Evolutionary conservation across 1,284 basidiomycete genomes (phyloP).

Genomic region (Malassezia sympodialis): DNA sequence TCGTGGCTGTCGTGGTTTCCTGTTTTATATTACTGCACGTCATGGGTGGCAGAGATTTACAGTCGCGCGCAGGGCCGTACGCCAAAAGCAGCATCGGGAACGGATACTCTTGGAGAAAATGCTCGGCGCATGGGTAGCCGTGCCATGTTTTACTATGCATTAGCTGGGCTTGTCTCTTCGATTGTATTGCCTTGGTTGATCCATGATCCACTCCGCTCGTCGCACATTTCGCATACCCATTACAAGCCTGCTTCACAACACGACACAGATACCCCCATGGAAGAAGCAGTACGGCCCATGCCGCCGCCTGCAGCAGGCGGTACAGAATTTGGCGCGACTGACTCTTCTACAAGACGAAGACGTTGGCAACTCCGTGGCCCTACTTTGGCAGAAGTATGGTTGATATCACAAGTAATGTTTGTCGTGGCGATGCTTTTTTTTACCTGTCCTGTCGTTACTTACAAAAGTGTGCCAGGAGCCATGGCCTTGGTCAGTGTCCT

Average conservation of each 20-base stretch:
- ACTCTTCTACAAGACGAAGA: background rate
- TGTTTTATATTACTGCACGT: constrained; percentile 33
- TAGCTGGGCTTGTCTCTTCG: constrained; percentile 63
- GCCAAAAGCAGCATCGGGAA: constrained; percentile 14
- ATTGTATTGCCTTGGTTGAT: constrained; percentile 66
- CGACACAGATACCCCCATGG: background rate
- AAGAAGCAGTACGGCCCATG: background rate
- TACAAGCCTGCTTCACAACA: background rate
- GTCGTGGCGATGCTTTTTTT: constrained; percentile 23
- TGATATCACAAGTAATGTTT: constrained; percentile 30
- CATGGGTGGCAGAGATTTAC: constrained; percentile 41
- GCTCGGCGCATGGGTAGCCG: constrained; percentile 72
- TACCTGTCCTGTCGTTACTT: constrained; percentile 25
- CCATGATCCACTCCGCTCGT: constrained; percentile 20
- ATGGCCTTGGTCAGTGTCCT: constrained; percentile 51
- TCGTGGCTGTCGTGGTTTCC: constrained; percentile 43
- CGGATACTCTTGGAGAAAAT: constrained; percentile 49
- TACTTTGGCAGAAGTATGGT: constrained; percentile 32
- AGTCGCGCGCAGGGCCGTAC: constrained; percentile 20
- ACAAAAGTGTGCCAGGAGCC: constrained; percentile 47
- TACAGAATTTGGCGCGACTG: background rate
- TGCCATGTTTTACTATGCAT: constrained; percentile 66
- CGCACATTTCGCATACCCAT: background rate
- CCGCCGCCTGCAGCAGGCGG: background rate
- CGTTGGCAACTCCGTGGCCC: constrained; percentile 11